phyloP scores from a whole-genome alignment of 345 rosid species.

The Barbarea vulgaris region DNA sequence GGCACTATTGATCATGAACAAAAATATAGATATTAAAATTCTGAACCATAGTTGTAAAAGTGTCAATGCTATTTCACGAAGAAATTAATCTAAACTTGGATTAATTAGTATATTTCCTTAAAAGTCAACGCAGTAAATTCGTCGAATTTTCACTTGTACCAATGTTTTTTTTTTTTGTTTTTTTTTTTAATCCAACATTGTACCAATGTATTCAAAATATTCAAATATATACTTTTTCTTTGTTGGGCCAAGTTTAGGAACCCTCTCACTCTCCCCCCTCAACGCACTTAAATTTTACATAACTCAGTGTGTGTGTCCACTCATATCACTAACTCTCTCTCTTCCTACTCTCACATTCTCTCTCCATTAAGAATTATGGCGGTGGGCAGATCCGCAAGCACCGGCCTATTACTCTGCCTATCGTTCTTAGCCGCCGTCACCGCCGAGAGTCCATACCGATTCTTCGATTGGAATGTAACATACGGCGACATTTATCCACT shows the following conservation, averaged over 20 bases:
- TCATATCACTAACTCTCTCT: conserved; percentile 12
- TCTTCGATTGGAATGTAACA: conserved; percentile 80
- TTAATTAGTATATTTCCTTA: neutral
- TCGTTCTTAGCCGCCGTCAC: conserved; percentile 34
- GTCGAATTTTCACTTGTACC: neutral
- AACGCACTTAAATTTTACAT: conserved; percentile 24
- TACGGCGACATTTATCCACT: conserved; percentile 79
- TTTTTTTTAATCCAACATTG: neutral
- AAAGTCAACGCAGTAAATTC: conserved; percentile 30
- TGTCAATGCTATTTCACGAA: neutral
- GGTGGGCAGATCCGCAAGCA: conserved; percentile 30
- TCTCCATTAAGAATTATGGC: conserved; percentile 11
- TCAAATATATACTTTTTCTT: neutral
- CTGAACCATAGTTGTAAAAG: neutral
- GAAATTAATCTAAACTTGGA: neutral
- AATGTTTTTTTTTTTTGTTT: neutral
- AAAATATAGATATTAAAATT: too few species aligned
- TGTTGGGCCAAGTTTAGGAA: conserved; percentile 9
- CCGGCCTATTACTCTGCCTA: conserved; percentile 33
- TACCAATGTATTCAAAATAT: neutral
- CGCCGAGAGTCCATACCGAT: conserved; percentile 73
- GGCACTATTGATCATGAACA: neutral
- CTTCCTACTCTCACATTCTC: neutral
- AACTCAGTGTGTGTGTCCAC: conserved; percentile 26
- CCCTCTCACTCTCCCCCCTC: neutral